phyloP scores from a whole-genome alignment of 2,329 filamentous ascomycete species.

The Nothomitra cinnamomea region DNA sequence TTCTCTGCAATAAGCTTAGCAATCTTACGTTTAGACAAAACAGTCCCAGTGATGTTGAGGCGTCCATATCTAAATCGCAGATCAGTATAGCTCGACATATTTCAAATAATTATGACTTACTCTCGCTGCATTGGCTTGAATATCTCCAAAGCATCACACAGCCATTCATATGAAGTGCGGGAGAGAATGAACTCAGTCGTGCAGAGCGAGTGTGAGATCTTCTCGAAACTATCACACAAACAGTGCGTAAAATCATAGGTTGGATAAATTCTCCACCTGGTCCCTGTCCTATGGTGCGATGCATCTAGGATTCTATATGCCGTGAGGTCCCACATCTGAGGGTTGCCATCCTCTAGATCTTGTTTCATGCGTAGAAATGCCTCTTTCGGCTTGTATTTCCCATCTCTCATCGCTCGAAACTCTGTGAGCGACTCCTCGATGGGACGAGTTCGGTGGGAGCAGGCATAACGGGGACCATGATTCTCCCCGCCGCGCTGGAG shows the following conservation, averaged over 20 bases:
- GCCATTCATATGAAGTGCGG: conserved; percentile 77
- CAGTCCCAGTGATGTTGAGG: conserved; percentile 65
- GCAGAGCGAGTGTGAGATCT: conserved; percentile 81
- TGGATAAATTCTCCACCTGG: conserved; percentile 83
- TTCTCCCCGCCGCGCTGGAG: conserved; percentile 68
- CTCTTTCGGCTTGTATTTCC: conserved; percentile 71
- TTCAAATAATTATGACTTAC: conserved; percentile 27
- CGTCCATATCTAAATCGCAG: conserved; percentile 35
- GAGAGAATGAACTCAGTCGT: conserved; percentile 84
- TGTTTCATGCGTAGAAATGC: conserved; percentile 91
- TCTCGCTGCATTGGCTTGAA: conserved; percentile 93
- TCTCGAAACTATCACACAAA: conserved; percentile 81
- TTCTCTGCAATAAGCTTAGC: conserved; percentile 59
- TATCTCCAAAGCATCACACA: conserved; percentile 65
- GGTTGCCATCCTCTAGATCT: conserved; percentile 64
- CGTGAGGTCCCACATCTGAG: conserved; percentile 91
- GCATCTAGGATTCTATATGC: conserved; percentile 71
- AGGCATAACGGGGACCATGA: conserved; percentile 56
- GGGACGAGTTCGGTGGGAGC: conserved; percentile 58
- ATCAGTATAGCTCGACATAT: conserved; percentile 5
- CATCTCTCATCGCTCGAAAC: conserved; percentile 81
- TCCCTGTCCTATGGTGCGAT: conserved; percentile 62
- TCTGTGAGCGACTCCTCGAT: conserved; percentile 62
- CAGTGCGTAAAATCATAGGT: conserved; percentile 90
- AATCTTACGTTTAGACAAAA: conserved; percentile 76